These are phyloP conservation scores for Peniophora sp. DNA, from an alignment of 1,284 basidiomycete genomes.

Conservation along the genomic window DNA sequence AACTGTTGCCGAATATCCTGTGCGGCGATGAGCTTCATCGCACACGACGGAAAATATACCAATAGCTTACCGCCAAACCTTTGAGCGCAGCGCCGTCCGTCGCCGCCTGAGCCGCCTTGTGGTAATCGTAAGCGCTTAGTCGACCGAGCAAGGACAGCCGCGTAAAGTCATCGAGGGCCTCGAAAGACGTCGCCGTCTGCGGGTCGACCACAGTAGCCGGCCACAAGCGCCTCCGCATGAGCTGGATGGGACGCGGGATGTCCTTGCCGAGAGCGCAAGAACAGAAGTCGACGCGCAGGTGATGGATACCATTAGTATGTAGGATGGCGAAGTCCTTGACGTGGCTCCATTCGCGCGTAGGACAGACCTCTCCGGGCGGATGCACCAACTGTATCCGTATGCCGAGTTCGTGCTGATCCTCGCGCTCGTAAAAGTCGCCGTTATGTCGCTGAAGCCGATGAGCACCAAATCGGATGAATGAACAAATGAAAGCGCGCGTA, in stretches of 20 bases:
- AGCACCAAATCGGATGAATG: too few relatives aligned
- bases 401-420: too few relatives aligned
- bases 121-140: not conserved
- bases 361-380: not conserved
- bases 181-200: conserved; percentile 5
- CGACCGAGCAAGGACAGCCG: not conserved
- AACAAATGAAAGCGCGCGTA: too few relatives aligned
- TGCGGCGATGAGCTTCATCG: too few relatives aligned
- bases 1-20: not conserved
- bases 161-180: conserved; percentile 3
- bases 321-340: conserved; percentile 2
- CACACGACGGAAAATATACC: not conserved
- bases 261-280: not conserved
- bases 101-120: not conserved
- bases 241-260: not conserved
- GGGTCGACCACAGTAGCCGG: not conserved
- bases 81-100: not conserved
- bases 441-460: too few relatives aligned
- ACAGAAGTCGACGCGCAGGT: conserved; percentile 1
- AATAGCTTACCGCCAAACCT: not conserved
- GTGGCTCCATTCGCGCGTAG: not conserved
- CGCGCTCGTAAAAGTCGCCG: too few relatives aligned
- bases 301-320: conserved; percentile 3
- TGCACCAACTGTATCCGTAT: not conserved
- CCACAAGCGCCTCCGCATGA: not conserved